phyloP scores from a whole-genome alignment of 2,329 filamentous ascomycete species.

The Laburnicola sp. region DNA sequence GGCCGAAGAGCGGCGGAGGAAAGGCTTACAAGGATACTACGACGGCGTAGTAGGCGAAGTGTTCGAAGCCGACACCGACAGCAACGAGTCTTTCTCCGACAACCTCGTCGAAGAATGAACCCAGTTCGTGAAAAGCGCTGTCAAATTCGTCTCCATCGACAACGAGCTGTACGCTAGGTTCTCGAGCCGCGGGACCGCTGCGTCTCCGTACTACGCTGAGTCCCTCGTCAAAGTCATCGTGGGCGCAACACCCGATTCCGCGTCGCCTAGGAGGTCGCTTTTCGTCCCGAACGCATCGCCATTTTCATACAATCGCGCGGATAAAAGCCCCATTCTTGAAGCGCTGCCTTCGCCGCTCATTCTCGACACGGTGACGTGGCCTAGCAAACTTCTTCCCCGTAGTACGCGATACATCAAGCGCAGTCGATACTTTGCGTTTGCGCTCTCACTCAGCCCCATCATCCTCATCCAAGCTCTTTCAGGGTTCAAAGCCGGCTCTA shows the following conservation, averaged over 20 bases:
- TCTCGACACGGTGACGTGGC: constrained; percentile 2
- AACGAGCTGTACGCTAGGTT: constrained; percentile 1
- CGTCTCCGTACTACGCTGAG: background rate
- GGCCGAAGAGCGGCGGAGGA: constrained; percentile 8
- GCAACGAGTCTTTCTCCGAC: constrained; percentile 4
- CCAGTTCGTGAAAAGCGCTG: constrained; percentile 3
- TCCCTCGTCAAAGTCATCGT: background rate
- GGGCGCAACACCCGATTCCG: background rate
- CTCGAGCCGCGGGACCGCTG: background rate
- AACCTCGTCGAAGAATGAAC: background rate
- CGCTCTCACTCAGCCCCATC: constrained; percentile 5
- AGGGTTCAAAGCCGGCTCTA: background rate
- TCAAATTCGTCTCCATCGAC: constrained; percentile 1
- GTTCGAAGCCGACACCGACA: constrained; percentile 4
- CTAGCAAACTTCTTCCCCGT: constrained; percentile 5
- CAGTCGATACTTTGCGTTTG: constrained; percentile 4
- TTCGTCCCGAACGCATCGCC: constrained; percentile 6
- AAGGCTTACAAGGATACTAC: constrained; percentile 4
- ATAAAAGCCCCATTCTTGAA: background rate
- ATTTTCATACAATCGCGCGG: constrained; percentile 5
- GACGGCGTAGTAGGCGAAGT: constrained; percentile 11
- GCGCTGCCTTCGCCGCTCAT: background rate
- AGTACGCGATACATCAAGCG: constrained; percentile 5
- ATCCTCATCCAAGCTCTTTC: constrained; percentile 8
- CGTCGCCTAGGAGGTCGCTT: background rate